Conservation (phyloP, 306 rosid genomes). For the Myrica gale region DNA sequence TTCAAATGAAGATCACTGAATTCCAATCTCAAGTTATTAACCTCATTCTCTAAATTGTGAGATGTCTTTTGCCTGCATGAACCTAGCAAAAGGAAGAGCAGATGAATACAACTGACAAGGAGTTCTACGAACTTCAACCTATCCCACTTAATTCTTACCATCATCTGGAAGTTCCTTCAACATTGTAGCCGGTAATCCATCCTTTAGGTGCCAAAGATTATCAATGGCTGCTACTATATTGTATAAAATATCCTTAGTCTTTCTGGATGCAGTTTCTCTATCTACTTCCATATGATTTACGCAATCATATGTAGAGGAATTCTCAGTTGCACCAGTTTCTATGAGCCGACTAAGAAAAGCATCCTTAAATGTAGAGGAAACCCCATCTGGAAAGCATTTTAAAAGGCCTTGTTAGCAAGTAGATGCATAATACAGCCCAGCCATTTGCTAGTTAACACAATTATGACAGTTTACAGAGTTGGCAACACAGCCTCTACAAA, state of each 20-base stretch:
- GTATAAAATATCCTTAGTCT: conserved; percentile 42
- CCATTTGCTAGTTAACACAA: conserved; percentile 17
- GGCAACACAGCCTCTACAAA: neutral
- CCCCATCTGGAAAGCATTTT: conserved; percentile 55
- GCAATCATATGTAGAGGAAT: conserved; percentile 47
- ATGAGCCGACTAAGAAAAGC: conserved; percentile 71
- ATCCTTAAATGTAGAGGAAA: conserved; percentile 52
- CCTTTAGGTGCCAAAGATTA: conserved; percentile 54
- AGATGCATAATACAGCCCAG: conserved; percentile 8
- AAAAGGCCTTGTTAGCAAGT: conserved; percentile 24
- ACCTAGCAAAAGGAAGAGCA: conserved; percentile 50
- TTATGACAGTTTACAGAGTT: neutral
- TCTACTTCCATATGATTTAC: conserved; percentile 48
- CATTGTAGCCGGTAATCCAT: conserved; percentile 50
- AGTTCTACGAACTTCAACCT: conserved; percentile 8
- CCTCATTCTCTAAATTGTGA: conserved; percentile 42
- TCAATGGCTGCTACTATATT: conserved; percentile 49
- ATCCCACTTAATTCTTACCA: conserved; percentile 45
- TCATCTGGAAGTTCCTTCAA: conserved; percentile 53
- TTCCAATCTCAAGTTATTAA: conserved; percentile 60
- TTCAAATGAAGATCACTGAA: conserved; percentile 58
- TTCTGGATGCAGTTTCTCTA: conserved; percentile 32
- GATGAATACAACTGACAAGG: conserved; percentile 30
- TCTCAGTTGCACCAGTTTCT: conserved; percentile 88
- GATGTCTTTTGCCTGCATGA: conserved; percentile 49